Evolutionary conservation across 78 protist genomes (phyloP), one percentile per base, ranked within the genome.

Genomic region (Tieghemostelium lacteum): DNA sequence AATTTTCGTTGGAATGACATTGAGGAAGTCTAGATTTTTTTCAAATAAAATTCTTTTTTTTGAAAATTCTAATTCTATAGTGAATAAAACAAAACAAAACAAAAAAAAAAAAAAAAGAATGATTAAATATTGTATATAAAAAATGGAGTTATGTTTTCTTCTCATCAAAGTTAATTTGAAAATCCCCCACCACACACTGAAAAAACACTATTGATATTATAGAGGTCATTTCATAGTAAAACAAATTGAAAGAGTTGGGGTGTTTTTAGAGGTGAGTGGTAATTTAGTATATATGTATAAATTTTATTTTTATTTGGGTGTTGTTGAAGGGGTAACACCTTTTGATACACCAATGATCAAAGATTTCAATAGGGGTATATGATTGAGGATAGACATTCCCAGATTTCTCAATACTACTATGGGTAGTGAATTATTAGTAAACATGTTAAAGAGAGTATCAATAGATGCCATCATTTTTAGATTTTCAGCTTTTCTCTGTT

Each of bases 401-500:
- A 83, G 20, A 31, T 83, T 83, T 36, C 91, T 58, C 7, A 83
- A 3, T 2, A 65, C 70, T 3, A 37, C 58, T 0, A 83, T 50
- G 1, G 70, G 65, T 0, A 69, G 65, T 29, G 91, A 69, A 16
- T 52, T 70, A 31, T 69, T 66, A 1, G 49, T 63, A 52, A 83
- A 83, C 1, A 83, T 26, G 42, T 83, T 34, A 66, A 69, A 83
- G 1, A 83, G 78, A 20, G 91, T 69, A 57, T 83, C 91, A 1
- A 83, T 69, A 0, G 66, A 45, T 1, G 63, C 28, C 58, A 83
- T 39, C 91, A 83, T 83, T 33, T 83, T 83, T 3, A 83, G 14
- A 1, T 83, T 83, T 60, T 83, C 91, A 57, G 75, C 31, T 45
- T 83, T 66, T 69, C 91, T 39, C 16, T 69, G 50, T 24, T 83